Percentiles rank a stretch among this genome's conserved stretches.
Conservation (phyloP, 164 flowering plant species). For the Houttuynia cordata region DNA sequence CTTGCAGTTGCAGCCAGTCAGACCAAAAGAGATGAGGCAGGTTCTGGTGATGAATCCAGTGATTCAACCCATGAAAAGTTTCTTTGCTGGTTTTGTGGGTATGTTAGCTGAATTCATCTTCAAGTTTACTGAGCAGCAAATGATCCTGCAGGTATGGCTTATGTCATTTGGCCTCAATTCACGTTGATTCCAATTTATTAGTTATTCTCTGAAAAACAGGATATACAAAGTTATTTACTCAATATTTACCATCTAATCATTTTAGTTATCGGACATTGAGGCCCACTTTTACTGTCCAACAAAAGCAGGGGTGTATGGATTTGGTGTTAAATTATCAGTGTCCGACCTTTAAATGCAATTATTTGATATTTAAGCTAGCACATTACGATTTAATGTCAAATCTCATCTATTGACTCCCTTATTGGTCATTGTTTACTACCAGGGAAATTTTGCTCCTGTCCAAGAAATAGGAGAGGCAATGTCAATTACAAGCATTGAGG, state of each 20-base stretch:
- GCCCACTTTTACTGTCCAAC: no score
- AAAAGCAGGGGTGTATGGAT: no score
- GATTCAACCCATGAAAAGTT: neutral
- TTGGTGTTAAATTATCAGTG: no score
- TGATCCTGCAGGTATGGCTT: slow-evolving; percentile 7
- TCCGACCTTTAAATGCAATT: no score
- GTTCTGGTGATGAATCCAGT: neutral
- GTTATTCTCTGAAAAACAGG: no score
- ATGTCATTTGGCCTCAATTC: neutral
- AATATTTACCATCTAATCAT: no score
- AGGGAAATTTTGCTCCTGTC: slow-evolving; percentile 30
- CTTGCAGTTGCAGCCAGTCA: neutral
- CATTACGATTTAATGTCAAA: no score
- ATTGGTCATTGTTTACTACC: neutral
- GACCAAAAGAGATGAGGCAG: neutral
- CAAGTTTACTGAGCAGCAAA: slow-evolving; percentile 7
- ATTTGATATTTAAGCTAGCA: no score
- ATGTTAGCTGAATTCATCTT: slow-evolving; percentile 5
- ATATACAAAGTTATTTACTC: no score
- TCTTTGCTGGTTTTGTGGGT: neutral
- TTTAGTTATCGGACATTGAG: no score
- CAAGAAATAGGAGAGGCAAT: slow-evolving; percentile 18
- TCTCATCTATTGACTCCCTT: no score
- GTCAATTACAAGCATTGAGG: slow-evolving; percentile 11
- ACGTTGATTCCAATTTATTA: no score